Percentiles rank a stretch among this genome's conserved stretches.
Conservation (phyloP, 768 basidiomycete genomes). For the Boletus rubroflammeus region DNA sequence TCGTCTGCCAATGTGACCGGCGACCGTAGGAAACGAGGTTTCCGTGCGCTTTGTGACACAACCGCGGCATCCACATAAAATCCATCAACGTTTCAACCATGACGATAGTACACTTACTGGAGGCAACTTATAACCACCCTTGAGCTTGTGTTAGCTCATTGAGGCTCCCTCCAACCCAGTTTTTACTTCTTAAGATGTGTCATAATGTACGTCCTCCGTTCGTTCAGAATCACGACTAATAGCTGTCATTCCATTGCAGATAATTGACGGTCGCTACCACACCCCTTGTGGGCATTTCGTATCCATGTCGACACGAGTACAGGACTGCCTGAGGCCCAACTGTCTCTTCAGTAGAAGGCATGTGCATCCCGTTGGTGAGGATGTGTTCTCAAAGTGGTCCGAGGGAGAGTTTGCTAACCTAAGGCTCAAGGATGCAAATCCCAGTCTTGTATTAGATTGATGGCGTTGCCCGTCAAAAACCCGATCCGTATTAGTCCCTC, state of each 20-base stretch:
- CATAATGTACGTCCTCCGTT: constrained; percentile 54
- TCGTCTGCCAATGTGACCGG: constrained; percentile 32
- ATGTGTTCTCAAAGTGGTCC: background rate
- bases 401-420: constrained; percentile 12
- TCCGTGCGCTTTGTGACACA: constrained; percentile 37
- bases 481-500: constrained; percentile 67
- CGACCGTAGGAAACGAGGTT: constrained; percentile 36
- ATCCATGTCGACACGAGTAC: constrained; percentile 62
- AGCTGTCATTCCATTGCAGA: constrained; percentile 35
- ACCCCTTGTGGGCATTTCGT: constrained; percentile 68
- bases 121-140: constrained; percentile 18
- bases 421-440: constrained; percentile 49
- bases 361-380: constrained; percentile 49
- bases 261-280: constrained; percentile 75
- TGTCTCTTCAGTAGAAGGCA: constrained; percentile 74
- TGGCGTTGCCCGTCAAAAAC: constrained; percentile 65
- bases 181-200: constrained; percentile 48
- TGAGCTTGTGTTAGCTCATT: constrained; percentile 10
- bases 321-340: constrained; percentile 61
- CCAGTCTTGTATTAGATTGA: constrained; percentile 54
- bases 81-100: constrained; percentile 15
- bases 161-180: constrained; percentile 15
- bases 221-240: background rate
- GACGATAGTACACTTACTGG: constrained; percentile 11
- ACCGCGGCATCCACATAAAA: constrained; percentile 31